Conservation (phyloP, 345 rosid species). For the Eutrema yunnanense region DNA sequence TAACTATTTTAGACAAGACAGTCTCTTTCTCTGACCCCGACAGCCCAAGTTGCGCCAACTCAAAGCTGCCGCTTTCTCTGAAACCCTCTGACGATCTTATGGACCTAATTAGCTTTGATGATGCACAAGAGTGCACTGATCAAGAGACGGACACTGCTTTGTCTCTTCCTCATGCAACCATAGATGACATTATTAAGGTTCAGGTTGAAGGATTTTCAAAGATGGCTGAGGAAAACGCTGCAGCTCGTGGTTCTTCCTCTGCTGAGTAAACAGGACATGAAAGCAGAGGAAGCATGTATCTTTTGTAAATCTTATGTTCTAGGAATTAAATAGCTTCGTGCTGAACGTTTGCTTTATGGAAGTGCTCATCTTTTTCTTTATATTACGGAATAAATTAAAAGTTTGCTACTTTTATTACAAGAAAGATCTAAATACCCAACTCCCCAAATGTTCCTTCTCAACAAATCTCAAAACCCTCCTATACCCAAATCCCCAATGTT, state of each 20-base stretch:
- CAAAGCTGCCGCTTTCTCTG: background rate
- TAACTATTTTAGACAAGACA: constrained; percentile 27
- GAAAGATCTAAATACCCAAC: constrained; percentile 10
- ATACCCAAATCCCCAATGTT: constrained; percentile 3
- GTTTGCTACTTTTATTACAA: constrained; percentile 21
- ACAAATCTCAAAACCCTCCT: background rate
- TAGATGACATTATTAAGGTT: constrained; percentile 25
- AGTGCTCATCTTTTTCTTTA: constrained; percentile 3
- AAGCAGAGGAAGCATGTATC: constrained; percentile 8
- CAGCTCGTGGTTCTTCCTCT: constrained; percentile 17
- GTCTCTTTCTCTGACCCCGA: constrained; percentile 37
- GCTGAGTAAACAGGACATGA: constrained; percentile 1
- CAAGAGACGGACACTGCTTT: background rate
- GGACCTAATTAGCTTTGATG: constrained; percentile 31
- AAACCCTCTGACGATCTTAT: constrained; percentile 15
- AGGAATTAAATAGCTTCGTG: background rate
- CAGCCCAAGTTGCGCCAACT: constrained; percentile 10
- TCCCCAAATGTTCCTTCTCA: constrained; percentile 34
- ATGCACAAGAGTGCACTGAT: constrained; percentile 1
- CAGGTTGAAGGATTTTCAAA: constrained; percentile 25
- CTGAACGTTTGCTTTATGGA: background rate
- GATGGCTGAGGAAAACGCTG: constrained; percentile 17
- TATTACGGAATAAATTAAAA: constrained; percentile 37
- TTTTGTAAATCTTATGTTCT: constrained; percentile 19
- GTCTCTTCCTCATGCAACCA: constrained; percentile 14